Evolutionary conservation across 805 yeast genomes (phyloP), one percentile per base, ranked within the genome.

Genomic region (Yarrowia alimentaria): DNA sequence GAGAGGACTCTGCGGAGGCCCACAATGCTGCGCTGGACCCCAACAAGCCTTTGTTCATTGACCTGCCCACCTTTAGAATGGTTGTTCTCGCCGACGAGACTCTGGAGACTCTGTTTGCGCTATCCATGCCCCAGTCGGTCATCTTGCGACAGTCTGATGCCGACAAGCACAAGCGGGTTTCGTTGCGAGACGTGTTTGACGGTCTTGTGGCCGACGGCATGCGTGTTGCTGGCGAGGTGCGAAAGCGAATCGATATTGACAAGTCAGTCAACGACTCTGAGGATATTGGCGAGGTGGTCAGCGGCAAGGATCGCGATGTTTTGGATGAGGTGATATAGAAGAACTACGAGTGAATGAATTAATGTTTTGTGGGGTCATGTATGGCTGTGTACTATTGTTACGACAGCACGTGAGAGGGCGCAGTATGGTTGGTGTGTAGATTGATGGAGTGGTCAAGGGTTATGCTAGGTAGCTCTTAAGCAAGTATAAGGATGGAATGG

Each of bases 1-100:
- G 18, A 17, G 32, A 22, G 9, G 52, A 28, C 19, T 40, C 14
- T 6, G 37, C 11, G 8, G 31, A 9, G n/a, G 25, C 31, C 3
- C 31, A 87, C 42, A 88, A 89, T 61, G 86, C 80, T 4, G 96
- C 95, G 0, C 68, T 88, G 29, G 86, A 88, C 61, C 96, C 96
- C 3, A 73, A 77, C 24, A 77, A 81, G 24, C 95, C 95, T 1
- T 79, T 83, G 8, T 79, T 70, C 53, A 74, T 90, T 48, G 85
- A 84, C 49, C 69, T 88, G 13, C 87, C 98, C 0, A 89, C 96
- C 0, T 91, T 91, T 68, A 72, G 98, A 55, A 91, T 91, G 99
- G 94, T 93, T 1, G 70, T 93, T 5, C 70, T 91, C 5, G 97
- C 98, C 0, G 96, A 90, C 64, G 98, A 89, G 61, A 85, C 96